Evolutionary conservation across 1,284 basidiomycete genomes (phyloP), one percentile per base, ranked within the genome.

Genomic region (Rhizopogon hawkerae): DNA sequence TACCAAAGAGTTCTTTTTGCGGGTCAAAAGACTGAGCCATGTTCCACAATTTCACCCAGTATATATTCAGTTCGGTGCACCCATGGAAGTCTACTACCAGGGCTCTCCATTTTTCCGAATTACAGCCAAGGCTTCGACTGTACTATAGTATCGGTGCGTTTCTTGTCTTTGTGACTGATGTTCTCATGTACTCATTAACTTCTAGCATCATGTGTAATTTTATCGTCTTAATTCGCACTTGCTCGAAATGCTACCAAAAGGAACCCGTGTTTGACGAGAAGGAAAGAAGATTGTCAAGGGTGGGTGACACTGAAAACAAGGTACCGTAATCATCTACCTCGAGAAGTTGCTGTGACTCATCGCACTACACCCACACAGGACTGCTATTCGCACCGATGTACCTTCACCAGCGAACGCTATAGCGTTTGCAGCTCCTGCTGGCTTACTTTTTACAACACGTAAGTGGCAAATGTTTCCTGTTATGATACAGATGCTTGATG

Each of bases 371-470:
- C 26, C 1, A 59, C 62, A 0, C 61, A 63, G 44, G 61, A 63
- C 4, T 63, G 63, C 23, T 63, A 58, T 39, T 66, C 62, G 10
- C 63, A 62, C 16, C 50, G 53, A 46, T 63, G 63, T 29, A 21
- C 57, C 18, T 62, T 58, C 11, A 63, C 62, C 56, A 60, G 50
- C 16, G 61, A 63, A 36, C 61, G 66, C 16, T 52, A 62, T 0
- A 54, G 50, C 16, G 21, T 36, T 3, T 63, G 61, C 41, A 47
- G 14, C 26, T 52, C 56, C 16, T 63, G 61, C 18, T 56, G 60
- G 60, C 35, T 60, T 34, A 63, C 61, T 14, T 63, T 63, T 10
- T 61, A 57, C n/a, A 47, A 56, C 8, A 51, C 24, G 61, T 65
- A 47, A 9, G 61, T 24, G 23, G 4, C 26, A 6, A 21, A 8